Percentiles rank a stretch among this genome's conserved stretches.
phyloP scores from a whole-genome alignment of 192 early-diverging fungal species.

The Entomortierella parvispora region DNA sequence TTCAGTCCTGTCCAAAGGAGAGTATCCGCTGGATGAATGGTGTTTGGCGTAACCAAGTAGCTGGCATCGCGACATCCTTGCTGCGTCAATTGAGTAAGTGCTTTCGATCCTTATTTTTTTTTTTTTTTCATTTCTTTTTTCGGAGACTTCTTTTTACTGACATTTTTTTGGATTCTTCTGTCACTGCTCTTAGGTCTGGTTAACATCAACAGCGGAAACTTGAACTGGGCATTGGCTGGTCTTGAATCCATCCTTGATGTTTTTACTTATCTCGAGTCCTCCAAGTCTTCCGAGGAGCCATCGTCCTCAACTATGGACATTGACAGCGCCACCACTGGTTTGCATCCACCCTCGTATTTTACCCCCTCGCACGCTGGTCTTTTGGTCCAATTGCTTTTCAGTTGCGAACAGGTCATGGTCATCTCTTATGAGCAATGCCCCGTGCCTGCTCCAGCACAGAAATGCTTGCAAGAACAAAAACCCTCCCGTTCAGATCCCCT shows the following conservation, averaged over 20 bases:
- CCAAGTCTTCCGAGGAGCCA: neutral
- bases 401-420: slow-evolving; percentile 40
- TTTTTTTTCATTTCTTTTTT: neutral
- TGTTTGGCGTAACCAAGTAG: slow-evolving; percentile 40
- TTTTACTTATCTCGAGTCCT: slow-evolving; percentile 22
- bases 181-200: slow-evolving; percentile 8
- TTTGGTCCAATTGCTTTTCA: slow-evolving; percentile 13
- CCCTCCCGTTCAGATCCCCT: slow-evolving; percentile 40
- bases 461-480: neutral
- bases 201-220: slow-evolving; percentile 24
- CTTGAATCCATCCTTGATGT: slow-evolving; percentile 40
- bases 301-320: too few species aligned
- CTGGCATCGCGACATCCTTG: slow-evolving; percentile 38
- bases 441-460: slow-evolving; percentile 9
- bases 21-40: slow-evolving; percentile 47
- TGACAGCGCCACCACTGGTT: neutral
- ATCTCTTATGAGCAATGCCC: slow-evolving; percentile 29
- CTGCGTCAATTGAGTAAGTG: slow-evolving; percentile 50
- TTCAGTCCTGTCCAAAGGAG: slow-evolving; percentile 50
- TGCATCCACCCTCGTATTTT: slow-evolving; percentile 1
- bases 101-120: neutral
- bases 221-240: slow-evolving; percentile 31
- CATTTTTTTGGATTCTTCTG: neutral
- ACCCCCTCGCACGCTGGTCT: slow-evolving; percentile 1
- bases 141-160: neutral